A percentile compares a stretch with the other conserved stretches of the same genome.
phyloP scores from a whole-genome alignment of 129 eudicot genomes.

The Tagetes patula region DNA sequence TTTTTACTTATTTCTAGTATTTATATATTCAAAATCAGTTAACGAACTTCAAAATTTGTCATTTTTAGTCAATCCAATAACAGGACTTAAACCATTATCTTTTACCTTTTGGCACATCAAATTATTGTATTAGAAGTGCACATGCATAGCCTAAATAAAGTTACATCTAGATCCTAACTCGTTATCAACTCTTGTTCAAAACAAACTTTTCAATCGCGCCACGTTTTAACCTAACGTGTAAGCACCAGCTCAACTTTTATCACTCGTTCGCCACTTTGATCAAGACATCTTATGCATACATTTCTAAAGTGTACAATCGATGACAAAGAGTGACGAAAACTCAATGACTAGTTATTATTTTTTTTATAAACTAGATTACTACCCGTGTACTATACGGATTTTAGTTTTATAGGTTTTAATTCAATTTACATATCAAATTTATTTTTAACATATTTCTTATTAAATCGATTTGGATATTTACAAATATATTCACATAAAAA shows the following conservation, averaged over 20 bases:
- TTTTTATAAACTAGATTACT: background rate
- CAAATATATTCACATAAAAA: too few species aligned
- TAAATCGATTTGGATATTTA: too few species aligned
- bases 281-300: background rate
- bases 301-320: slow-evolving; percentile 13
- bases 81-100: too few species aligned
- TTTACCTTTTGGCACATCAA: too few species aligned
- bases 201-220: background rate
- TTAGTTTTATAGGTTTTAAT: slow-evolving; percentile 21
- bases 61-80: too few species aligned
- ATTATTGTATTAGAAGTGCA: too few species aligned
- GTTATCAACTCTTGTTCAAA: slow-evolving; percentile 18
- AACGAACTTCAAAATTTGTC: too few species aligned
- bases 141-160: slow-evolving; percentile 2
- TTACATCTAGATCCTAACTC: slow-evolving; percentile 10
- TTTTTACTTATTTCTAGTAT: too few species aligned
- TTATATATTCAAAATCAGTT: too few species aligned
- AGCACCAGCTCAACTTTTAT: background rate
- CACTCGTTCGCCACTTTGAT: too few species aligned
- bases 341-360: background rate
- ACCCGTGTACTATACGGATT: background rate
- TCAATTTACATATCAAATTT: background rate
- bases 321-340: background rate
- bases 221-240: background rate
- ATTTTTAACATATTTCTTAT: too few species aligned